Evolutionary conservation across 2,329 filamentous ascomycete species (phyloP).

Genomic region (Penicillium sp.): DNA sequence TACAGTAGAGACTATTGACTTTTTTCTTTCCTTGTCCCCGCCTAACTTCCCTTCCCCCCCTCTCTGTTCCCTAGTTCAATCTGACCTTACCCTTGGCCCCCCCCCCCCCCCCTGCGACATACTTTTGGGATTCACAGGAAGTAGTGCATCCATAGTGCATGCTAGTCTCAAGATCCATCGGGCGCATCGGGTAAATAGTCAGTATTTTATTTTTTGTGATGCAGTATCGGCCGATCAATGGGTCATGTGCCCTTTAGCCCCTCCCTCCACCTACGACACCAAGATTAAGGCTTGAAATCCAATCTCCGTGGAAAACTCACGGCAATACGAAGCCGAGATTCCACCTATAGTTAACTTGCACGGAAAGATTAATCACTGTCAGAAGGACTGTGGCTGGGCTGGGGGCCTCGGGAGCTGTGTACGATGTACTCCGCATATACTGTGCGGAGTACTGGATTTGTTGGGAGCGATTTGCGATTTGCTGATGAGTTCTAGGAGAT

Average conservation of each 20-base stretch:
- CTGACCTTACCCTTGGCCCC: not conserved
- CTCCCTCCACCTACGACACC: not conserved
- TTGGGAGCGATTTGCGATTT: not conserved
- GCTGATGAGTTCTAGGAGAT: not conserved
- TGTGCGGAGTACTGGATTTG: not conserved
- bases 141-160: not conserved
- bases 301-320: not conserved
- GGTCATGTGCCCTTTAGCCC: slow-evolving; percentile 1
- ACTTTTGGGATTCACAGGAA: not conserved
- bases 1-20: not conserved
- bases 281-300: not conserved
- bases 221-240: slow-evolving; percentile 2
- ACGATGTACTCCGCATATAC: too few relatives aligned
- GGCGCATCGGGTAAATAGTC: slow-evolving; percentile 4
- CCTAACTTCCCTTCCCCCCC: not conserved
- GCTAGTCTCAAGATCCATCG: not conserved
- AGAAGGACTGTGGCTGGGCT: not conserved
- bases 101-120: not conserved
- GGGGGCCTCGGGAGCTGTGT: too few relatives aligned
- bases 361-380: not conserved
- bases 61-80: not conserved
- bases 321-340: not conserved
- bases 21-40: not conserved
- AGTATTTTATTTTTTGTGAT: not conserved
- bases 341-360: not conserved